phyloP scores from a whole-genome alignment of 345 rosid genomes.

The Camelina neglecta region DNA sequence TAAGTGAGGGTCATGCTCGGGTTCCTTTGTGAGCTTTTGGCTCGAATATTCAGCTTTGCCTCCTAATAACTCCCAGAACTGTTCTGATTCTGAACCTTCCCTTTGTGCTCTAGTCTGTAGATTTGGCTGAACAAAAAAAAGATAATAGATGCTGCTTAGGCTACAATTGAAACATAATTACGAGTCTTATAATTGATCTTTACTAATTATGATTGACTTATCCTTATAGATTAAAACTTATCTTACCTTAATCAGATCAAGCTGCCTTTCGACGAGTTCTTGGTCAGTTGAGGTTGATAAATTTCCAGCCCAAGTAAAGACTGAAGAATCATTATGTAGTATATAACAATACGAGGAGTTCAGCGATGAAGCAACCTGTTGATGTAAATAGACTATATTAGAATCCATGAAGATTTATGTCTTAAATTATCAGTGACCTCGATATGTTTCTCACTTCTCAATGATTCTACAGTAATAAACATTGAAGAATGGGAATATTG shows the following conservation, averaged over 20 bases:
- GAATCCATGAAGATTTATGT: background rate
- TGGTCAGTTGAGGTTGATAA: slow-evolving; percentile 72
- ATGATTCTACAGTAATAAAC: slow-evolving; percentile 20
- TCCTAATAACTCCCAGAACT: slow-evolving; percentile 89
- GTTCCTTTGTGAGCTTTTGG: slow-evolving; percentile 68
- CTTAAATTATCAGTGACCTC: slow-evolving; percentile 8
- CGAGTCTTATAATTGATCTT: background rate
- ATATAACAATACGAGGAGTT: slow-evolving; percentile 96
- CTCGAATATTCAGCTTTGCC: slow-evolving; percentile 83
- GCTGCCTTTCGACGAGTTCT: slow-evolving; percentile 89
- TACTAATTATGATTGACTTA: slow-evolving; percentile 2
- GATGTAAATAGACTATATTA: slow-evolving; percentile 8
- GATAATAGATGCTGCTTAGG: slow-evolving; percentile 28
- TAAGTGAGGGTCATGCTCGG: slow-evolving; percentile 91
- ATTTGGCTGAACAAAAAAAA: slow-evolving; percentile 74
- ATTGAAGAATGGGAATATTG: background rate
- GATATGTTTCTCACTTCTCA: slow-evolving; percentile 17
- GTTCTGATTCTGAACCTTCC: slow-evolving; percentile 94
- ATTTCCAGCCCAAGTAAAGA: slow-evolving; percentile 92
- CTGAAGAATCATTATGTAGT: slow-evolving; percentile 74
- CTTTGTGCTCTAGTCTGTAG: slow-evolving; percentile 83
- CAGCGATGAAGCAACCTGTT: slow-evolving; percentile 85
- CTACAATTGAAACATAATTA: background rate
- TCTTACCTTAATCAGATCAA: slow-evolving; percentile 94
- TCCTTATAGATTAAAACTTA: slow-evolving; percentile 19